Conservation (phyloP, 306 rosid genomes). For the Gastrolobium villosum region DNA sequence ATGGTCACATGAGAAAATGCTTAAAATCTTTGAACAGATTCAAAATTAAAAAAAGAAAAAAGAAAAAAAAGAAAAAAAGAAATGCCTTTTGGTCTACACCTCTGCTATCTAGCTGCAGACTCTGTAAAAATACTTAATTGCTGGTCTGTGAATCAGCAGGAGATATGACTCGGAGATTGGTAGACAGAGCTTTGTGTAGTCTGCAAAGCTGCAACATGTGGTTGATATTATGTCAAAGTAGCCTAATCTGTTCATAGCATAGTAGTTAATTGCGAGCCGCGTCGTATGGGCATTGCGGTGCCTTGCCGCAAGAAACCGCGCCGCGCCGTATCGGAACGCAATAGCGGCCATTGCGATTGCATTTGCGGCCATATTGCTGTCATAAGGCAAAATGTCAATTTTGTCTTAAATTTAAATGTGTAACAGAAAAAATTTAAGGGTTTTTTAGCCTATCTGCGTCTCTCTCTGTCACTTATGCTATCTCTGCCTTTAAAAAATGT, state of each 20-base stretch:
- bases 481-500: too few relatives aligned
- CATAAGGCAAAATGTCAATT: too few relatives aligned
- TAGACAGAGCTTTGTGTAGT: conserved; percentile 8
- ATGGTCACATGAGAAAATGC: not conserved
- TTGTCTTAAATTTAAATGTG: too few relatives aligned
- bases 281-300: too few relatives aligned
- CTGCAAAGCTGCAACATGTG: not conserved
- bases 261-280: too few relatives aligned
- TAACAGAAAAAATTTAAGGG: too few relatives aligned
- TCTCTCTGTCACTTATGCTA: too few relatives aligned
- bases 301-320: too few relatives aligned
- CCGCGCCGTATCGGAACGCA: too few relatives aligned
- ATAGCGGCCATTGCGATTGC: too few relatives aligned
- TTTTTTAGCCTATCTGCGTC: too few relatives aligned
- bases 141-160: conserved; percentile 8
- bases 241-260: conserved; percentile 3
- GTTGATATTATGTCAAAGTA: conserved; percentile 21
- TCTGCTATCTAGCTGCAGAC: conserved; percentile 9
- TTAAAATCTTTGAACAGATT: conserved; percentile 15
- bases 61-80: not conserved
- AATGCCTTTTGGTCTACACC: not conserved
- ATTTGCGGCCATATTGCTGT: too few relatives aligned
- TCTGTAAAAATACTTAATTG: not conserved
- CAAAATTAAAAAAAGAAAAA: not conserved
- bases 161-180: not conserved